A percentile compares a stretch with the other conserved stretches of the same genome.
phyloP scores from a whole-genome alignment of 2,329 filamentous ascomycete species.

The Xylaria sp. region DNA sequence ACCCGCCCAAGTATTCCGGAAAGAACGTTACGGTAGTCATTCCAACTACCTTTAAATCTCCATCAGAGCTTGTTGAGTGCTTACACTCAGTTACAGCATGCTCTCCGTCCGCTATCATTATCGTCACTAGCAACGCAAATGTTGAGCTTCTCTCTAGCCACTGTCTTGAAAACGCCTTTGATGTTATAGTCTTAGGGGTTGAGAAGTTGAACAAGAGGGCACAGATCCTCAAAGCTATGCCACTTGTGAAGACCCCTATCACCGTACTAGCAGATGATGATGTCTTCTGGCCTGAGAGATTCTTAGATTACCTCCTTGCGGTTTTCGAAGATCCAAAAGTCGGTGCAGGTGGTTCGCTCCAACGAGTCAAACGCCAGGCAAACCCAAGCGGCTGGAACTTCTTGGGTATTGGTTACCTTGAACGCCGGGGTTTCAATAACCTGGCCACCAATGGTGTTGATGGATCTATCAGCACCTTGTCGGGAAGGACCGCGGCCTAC shows the following conservation, averaged over 20 bases:
- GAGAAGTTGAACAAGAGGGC: not conserved
- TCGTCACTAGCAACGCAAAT: not conserved
- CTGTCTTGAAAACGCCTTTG: not conserved
- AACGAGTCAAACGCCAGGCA: not conserved
- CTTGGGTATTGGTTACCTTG: not conserved
- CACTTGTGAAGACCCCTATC: not conserved
- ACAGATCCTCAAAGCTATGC: not conserved
- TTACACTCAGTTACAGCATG: not conserved
- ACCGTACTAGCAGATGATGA: not conserved
- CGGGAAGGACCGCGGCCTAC: not conserved
- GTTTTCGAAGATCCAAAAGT: not conserved
- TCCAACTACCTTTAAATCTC: not conserved
- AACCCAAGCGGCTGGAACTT: not conserved
- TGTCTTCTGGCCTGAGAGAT: not conserved
- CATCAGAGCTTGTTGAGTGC: not conserved
- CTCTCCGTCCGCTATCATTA: not conserved
- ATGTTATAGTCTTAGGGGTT: not conserved
- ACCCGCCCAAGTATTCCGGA: not conserved
- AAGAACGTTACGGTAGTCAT: not conserved
- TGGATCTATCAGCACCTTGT: not conserved
- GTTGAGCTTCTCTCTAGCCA: not conserved
- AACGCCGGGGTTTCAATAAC: not conserved
- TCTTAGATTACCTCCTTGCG: not conserved
- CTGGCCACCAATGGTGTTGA: not conserved
- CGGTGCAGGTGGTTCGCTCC: not conserved